A percentile compares a stretch with the other conserved stretches of the same genome.
These are phyloP conservation scores for Fonsecaea erecta DNA, from an alignment of 2,329 filamentous ascomycete species.

Conservation along the genomic window DNA sequence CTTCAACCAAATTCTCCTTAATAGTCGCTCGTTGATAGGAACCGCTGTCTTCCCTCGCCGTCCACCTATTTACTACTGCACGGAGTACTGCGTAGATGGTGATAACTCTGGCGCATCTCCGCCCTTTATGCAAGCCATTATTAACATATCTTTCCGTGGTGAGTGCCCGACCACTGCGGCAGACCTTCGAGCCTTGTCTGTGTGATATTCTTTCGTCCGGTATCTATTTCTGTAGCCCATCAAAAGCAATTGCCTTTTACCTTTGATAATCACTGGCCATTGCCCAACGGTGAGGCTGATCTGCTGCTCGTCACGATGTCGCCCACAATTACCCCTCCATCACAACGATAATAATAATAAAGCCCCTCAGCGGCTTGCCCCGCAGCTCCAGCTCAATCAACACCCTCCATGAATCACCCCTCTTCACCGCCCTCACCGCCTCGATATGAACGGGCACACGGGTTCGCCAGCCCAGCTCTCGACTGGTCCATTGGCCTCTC, in stretches of 20 bases:
- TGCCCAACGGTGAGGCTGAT: not conserved
- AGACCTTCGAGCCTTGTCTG: not conserved
- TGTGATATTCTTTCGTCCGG: no score
- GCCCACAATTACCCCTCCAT: constrained; percentile 1
- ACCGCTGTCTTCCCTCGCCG: no score
- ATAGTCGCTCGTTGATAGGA: no score
- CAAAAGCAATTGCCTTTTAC: no score
- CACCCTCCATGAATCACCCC: not conserved
- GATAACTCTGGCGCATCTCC: not conserved
- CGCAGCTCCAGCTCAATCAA: constrained; percentile 16
- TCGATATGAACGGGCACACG: not conserved
- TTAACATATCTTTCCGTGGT: not conserved
- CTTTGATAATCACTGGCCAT: no score
- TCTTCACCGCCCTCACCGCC: constrained; percentile 14
- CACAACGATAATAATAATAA: not conserved
- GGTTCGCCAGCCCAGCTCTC: not conserved
- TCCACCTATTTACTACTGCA: no score
- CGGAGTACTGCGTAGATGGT: not conserved
- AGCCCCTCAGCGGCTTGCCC: constrained; percentile 9
- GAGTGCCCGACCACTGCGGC: not conserved
- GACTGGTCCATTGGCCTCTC: constrained; percentile 12
- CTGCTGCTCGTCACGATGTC: not conserved
- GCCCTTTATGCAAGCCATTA: no score
- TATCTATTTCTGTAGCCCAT: no score
- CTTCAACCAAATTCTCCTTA: no score